A percentile compares a stretch with the other conserved stretches of the same genome.
These are phyloP conservation scores for Colletotrichum nymphaeae DNA, from an alignment of 2,329 filamentous ascomycete genomes.

Conservation along the genomic window DNA sequence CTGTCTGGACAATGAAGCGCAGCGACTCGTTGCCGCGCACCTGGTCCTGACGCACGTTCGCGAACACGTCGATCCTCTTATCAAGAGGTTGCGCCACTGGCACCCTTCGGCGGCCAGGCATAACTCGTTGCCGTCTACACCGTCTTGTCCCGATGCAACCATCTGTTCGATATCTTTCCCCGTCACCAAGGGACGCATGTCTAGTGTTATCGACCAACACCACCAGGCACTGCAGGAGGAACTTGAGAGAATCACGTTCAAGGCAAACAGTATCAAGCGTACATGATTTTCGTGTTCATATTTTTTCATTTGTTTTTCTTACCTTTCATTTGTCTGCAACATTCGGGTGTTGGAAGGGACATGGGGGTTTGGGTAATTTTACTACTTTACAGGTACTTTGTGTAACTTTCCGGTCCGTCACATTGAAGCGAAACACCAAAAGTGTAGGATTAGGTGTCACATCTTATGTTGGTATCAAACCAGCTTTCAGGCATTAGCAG, in stretches of 20 bases:
- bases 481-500: neutral
- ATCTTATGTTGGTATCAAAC: neutral
- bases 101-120: neutral
- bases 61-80: conserved; percentile 17
- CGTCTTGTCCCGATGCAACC: neutral
- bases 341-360: no score
- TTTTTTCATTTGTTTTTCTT: no score
- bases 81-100: conserved; percentile 14
- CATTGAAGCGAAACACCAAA: neutral
- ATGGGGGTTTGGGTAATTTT: no score
- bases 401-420: no score
- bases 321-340: no score
- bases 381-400: no score
- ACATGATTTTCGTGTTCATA: neutral
- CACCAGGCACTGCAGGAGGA: conserved; percentile 9
- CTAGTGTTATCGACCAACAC: conserved; percentile 15
- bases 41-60: conserved; percentile 11
- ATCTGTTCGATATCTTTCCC: neutral
- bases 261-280: conserved; percentile 10
- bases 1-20: conserved; percentile 9
- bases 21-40: conserved; percentile 12
- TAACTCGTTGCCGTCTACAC: neutral
- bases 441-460: neutral
- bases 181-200: neutral
- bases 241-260: neutral